Conservation (phyloP, 192 early-diverging fungal species). For the Entomortierella beljakovae region DNA sequence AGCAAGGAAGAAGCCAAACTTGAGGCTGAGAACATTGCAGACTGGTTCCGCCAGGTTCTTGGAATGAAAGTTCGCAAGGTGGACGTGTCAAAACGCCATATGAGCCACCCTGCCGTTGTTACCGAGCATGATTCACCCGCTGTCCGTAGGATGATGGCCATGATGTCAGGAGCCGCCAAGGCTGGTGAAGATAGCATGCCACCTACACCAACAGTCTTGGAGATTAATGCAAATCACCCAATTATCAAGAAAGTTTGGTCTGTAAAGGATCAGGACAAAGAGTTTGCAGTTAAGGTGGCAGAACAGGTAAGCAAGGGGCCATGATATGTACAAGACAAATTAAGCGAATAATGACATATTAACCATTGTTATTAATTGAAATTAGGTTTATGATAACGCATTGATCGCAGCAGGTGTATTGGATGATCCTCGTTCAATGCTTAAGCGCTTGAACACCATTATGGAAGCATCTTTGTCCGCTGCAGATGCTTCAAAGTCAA, state of each 20-base stretch:
- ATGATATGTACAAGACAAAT: no score
- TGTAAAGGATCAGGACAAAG: slow-evolving; percentile 67
- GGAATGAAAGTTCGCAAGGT: slow-evolving; percentile 75
- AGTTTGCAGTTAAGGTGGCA: slow-evolving; percentile 74
- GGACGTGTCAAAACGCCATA: slow-evolving; percentile 76
- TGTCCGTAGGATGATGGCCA: slow-evolving; percentile 74
- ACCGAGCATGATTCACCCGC: slow-evolving; percentile 80
- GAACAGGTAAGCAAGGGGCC: slow-evolving; percentile 64
- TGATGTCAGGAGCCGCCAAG: slow-evolving; percentile 70
- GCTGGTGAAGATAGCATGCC: slow-evolving; percentile 59
- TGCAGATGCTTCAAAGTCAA: slow-evolving; percentile 17
- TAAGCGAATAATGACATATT: no score
- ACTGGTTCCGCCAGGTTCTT: slow-evolving; percentile 72
- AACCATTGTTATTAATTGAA: neutral
- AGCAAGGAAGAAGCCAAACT: slow-evolving; percentile 54
- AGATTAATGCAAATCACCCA: slow-evolving; percentile 79
- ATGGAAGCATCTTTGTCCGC: slow-evolving; percentile 55
- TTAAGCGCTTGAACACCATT: slow-evolving; percentile 75
- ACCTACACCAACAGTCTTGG: slow-evolving; percentile 73
- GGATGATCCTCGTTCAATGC: slow-evolving; percentile 82
- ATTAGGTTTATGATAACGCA: slow-evolving; percentile 77
- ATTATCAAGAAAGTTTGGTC: slow-evolving; percentile 75
- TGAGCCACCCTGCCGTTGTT: slow-evolving; percentile 80
- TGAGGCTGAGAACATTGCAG: slow-evolving; percentile 61
- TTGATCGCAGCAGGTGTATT: slow-evolving; percentile 81